These are phyloP conservation scores for Beauveria australis DNA, from an alignment of 2,329 filamentous ascomycete species.

Conservation along the genomic window DNA sequence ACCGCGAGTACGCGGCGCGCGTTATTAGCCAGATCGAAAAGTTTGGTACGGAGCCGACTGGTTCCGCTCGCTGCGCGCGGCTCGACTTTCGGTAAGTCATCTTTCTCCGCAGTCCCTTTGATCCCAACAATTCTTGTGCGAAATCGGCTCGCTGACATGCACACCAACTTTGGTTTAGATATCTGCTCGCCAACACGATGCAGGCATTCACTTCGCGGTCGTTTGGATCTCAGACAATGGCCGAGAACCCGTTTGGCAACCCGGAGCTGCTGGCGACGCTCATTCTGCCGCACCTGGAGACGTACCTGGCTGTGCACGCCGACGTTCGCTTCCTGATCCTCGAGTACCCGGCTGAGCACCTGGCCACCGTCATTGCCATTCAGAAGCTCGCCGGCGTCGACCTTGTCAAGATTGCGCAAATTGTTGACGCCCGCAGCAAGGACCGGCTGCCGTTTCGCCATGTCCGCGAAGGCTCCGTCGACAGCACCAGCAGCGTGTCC, in stretches of 20 bases:
- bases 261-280: constrained; percentile 47
- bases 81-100: constrained; percentile 48
- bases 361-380: constrained; percentile 48
- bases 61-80: constrained; percentile 43
- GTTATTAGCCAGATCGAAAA: constrained; percentile 46
- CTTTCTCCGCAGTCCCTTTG: no score
- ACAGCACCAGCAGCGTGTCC: constrained; percentile 16
- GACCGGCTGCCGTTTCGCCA: constrained; percentile 31
- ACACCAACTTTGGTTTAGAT: constrained; percentile 29
- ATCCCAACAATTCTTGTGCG: no score
- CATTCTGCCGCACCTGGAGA: constrained; percentile 52
- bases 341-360: constrained; percentile 49
- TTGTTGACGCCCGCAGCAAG: constrained; percentile 37
- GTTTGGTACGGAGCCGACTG: constrained; percentile 42
- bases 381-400: constrained; percentile 49
- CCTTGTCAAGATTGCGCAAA: constrained; percentile 50
- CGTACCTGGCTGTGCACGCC: constrained; percentile 45
- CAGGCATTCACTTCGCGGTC: constrained; percentile 47
- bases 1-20: constrained; percentile 37
- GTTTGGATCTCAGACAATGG: constrained; percentile 35
- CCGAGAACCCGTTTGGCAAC: constrained; percentile 47
- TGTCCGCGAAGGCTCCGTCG: constrained; percentile 27
- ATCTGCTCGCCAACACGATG: constrained; percentile 53
- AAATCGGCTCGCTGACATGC: no score
- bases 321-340: constrained; percentile 49